These are phyloP conservation scores for Dryas drummondii DNA, from an alignment of 306 rosid species.

Conservation along the genomic window DNA sequence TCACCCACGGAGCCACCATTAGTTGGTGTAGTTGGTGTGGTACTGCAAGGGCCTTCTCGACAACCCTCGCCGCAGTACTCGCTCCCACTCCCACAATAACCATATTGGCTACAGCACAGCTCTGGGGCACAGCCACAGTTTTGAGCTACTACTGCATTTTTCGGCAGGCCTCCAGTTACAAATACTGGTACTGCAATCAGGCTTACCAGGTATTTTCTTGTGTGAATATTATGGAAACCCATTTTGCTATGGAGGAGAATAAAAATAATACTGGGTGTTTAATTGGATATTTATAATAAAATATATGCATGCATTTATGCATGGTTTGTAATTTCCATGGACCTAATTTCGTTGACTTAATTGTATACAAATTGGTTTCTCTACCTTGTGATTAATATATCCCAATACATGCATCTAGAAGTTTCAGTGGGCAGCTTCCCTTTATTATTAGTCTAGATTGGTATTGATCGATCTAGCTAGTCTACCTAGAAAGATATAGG, in stretches of 20 bases:
- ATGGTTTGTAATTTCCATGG: too few relatives aligned
- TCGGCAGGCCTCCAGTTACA: neutral
- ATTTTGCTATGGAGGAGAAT: neutral
- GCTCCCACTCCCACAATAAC: constrained; percentile 9
- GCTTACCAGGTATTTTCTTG: neutral
- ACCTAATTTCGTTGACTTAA: too few relatives aligned
- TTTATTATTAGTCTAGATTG: too few relatives aligned
- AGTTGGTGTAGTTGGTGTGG: neutral
- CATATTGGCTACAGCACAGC: constrained; percentile 28
- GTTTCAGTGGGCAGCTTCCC: too few relatives aligned
- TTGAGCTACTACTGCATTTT: neutral
- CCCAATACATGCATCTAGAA: too few relatives aligned
- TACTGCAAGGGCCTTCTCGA: constrained; percentile 14
- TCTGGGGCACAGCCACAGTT: constrained; percentile 26
- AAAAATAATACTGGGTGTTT: neutral
- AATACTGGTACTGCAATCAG: neutral
- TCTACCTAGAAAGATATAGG: too few relatives aligned
- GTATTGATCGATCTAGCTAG: too few relatives aligned
- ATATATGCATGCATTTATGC: neutral
- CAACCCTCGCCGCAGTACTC: constrained; percentile 35
- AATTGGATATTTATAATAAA: neutral
- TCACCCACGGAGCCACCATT: constrained; percentile 7
- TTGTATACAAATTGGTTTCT: too few relatives aligned
- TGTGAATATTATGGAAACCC: neutral
- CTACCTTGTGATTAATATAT: too few relatives aligned